phyloP scores from a whole-genome alignment of 176 grass and related monocot genomes.

The Chloris gayana region DNA sequence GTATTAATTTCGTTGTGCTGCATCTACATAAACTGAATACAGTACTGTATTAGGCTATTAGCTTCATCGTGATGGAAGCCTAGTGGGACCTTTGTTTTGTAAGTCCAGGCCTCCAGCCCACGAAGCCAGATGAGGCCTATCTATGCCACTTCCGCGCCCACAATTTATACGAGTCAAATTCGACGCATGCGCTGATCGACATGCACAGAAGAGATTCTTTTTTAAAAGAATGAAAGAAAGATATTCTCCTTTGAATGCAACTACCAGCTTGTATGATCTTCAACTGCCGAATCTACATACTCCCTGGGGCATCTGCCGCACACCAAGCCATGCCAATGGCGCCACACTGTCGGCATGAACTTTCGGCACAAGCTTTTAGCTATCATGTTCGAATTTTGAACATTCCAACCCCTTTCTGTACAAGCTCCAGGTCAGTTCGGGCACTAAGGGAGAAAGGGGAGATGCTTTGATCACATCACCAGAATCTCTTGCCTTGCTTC shows the following conservation, averaged over 20 bases:
- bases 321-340: conserved; percentile 15
- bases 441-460: background rate
- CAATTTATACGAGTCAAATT: background rate
- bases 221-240: too few species aligned
- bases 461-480: conserved; percentile 14
- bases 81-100: background rate
- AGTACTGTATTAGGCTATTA: background rate
- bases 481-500: conserved; percentile 39
- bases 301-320: background rate
- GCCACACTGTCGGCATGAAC: conserved; percentile 43
- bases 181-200: background rate
- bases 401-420: conserved; percentile 6
- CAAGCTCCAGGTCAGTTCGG: conserved; percentile 37
- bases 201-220: background rate
- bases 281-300: background rate
- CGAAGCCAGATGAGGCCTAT: background rate
- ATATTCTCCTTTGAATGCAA: background rate
- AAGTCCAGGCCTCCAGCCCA: background rate
- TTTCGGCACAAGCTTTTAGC: conserved; percentile 53
- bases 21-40: background rate
- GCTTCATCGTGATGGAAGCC: background rate
- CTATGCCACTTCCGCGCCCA: background rate
- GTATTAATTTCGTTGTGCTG: background rate
- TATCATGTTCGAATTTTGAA: conserved; percentile 23
- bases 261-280: background rate